These are phyloP conservation scores for Gloeopeniophorella convolvens DNA, from an alignment of 768 basidiomycete species.

Conservation along the genomic window DNA sequence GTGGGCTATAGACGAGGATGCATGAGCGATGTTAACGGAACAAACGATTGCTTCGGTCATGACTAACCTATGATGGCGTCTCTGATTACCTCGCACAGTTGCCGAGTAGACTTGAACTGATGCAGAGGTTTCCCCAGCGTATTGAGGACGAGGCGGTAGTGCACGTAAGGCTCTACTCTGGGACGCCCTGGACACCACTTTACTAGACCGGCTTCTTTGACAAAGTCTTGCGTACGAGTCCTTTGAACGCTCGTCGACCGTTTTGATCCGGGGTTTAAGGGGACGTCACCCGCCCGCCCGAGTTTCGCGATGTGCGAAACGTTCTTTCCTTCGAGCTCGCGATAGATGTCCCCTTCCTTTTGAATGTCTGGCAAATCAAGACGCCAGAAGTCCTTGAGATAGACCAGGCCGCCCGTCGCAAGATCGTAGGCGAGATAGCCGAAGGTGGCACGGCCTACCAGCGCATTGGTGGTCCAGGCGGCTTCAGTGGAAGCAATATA, in stretches of 20 bases:
- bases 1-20: neutral
- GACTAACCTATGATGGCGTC: neutral
- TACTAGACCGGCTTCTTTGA: neutral
- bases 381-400: slow-evolving; percentile 2
- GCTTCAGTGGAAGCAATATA: neutral
- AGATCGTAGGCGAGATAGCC: neutral
- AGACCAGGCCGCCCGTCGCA: neutral
- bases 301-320: neutral
- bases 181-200: neutral
- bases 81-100: neutral
- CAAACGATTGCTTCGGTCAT: neutral
- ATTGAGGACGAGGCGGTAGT: neutral
- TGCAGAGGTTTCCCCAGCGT: neutral
- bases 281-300: neutral
- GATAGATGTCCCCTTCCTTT: neutral
- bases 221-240: no score
- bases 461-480: neutral
- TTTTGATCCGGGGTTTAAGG: neutral
- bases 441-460: neutral
- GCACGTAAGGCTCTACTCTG: neutral
- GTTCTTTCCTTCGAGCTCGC: neutral
- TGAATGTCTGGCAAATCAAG: neutral
- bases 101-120: slow-evolving; percentile 1
- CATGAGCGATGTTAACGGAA: no score
- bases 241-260: no score